Base-by-base conservation (phyloP, 2,329 filamentous ascomycete species). In the Penicillium sp. region DNA sequence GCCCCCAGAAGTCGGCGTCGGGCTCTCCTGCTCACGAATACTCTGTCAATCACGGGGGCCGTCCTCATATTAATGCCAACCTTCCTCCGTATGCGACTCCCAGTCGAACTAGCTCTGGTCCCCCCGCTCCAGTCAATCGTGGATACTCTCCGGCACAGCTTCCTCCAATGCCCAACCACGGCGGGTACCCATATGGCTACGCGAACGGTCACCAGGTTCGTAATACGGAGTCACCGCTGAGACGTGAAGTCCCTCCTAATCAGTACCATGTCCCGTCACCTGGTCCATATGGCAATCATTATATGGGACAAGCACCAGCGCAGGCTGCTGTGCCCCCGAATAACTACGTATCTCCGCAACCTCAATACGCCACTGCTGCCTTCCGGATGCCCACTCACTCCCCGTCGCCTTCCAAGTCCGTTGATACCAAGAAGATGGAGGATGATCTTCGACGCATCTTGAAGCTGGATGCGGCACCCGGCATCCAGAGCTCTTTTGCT, bases 401-500 rank as follows among this genome's bases (percentile, higher is more conserved):
- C 11, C 60, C 68, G n/a, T 62, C 68, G 26, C 53, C 68, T 44
- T 48, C 63, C 9, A 66, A 68, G 44, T 63, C 70, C 26, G 47
- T 70, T 26, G 77, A 78, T 57, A 76, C 75, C 5, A 76, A 76
- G 62, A 71, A 75, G 52, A 77, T 80, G 65, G 79, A 80, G 62
- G 78, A 80, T 66, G 77, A 80, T 66, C 64, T 81, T 52, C 74
- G 78, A 29, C 72, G 77, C 29, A 77, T 80, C 31, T 61, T 81
- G 66, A 80, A 80, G 56, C 68, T 81, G 53, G 72, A 76, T 64
- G 67, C 68, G 39, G 61, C 65, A 31, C 54, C 68, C 24, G 63
- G 67, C 22, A 64, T 73, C 22, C 72, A 72, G 46, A 75, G 73
- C 55, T 71, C 69, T 14, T 63, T 59, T 53, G 59, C 48, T 16